Percentiles rank a stretch among this genome's conserved stretches.
Evolutionary conservation across 768 basidiomycete species (phyloP).

Genomic region (Lentinula detonsa): DNA sequence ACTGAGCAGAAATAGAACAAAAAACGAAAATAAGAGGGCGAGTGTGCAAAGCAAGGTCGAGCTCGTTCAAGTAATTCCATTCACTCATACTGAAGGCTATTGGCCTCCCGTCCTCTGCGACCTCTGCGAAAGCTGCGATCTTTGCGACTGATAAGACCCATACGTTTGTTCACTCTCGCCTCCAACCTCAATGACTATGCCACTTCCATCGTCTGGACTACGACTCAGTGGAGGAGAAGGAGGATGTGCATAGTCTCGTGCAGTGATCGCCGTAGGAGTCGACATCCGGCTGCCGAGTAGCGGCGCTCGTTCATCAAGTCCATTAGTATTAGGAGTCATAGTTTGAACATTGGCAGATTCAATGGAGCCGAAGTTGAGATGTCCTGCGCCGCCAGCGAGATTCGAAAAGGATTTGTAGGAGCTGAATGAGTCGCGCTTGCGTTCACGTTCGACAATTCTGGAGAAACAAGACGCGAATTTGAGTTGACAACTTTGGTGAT

Average conservation of each 20-base stretch:
- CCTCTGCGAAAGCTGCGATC: background rate
- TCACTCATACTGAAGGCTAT: background rate
- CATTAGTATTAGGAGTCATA: background rate
- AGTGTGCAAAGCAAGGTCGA: background rate
- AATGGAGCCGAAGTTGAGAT: background rate
- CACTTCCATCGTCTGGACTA: background rate
- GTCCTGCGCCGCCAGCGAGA: background rate
- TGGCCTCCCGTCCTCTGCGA: background rate
- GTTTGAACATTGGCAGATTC: background rate
- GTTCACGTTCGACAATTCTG: slow-evolving; percentile 54
- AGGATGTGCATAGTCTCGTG: background rate
- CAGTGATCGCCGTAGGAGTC: background rate
- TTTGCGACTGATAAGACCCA: background rate
- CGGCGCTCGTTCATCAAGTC: background rate
- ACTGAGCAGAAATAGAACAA: background rate
- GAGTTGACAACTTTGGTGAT: background rate
- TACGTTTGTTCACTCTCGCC: background rate
- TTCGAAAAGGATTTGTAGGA: slow-evolving; percentile 20
- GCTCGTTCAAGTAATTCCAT: background rate
- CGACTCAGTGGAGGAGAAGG: background rate
- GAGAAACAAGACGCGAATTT: background rate
- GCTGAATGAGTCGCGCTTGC: slow-evolving; percentile 25
- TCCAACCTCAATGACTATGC: background rate
- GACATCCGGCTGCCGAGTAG: background rate
- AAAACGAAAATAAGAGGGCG: background rate